Evolutionary conservation across 2,329 filamentous ascomycete genomes (phyloP), one percentile per base, ranked within the genome.

Genomic region (Pseudogymnoascus sp.): DNA sequence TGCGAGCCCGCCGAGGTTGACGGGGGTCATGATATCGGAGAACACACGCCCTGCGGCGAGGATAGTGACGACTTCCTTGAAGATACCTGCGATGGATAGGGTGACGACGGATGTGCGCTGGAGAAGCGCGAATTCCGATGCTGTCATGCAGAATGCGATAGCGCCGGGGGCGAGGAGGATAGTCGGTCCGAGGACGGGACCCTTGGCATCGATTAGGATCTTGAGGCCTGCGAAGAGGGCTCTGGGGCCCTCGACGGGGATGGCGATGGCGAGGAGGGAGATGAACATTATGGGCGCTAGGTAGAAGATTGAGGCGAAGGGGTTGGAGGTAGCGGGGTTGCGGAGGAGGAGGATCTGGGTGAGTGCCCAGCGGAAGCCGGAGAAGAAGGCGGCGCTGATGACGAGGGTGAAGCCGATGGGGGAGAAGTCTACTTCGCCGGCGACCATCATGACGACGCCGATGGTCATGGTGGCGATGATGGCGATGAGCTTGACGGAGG

Each of bases 11-110:
- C 89, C 84, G 8, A 97, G 79, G 75, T 99, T 99, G 79, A 99
- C 85, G 0, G 88, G 80, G 0, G 93, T 97, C 54, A 99, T 84
- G 60, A 84, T 85, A 74, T 99, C 95, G 71, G 95, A 85, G 79
- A 97, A 99, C 3, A 96, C 86, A 28, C 96, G 75, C 7, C 92
- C 90, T 0, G 93, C 93, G 0, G 92, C 92, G 43, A 86, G 88
- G 72, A 99, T 98, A 13, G 95, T 99, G 63, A 99, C 88, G 43
- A 98, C 95, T 78, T 99, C 95, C 76, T 99, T 99, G 82, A 99
- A 98, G 67, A 99, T 98, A 66, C 95, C 95, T 67, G 93, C 96
- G 70, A 99, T 97, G 62, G 90, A 96, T 54, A 99, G 83, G 0
- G 95, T 98, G 62, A 99, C 95, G 62, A 99, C 95, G 1, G 90